Conservation (phyloP, 2,329 filamentous ascomycete species). For the Fusarium tricinctum region DNA sequence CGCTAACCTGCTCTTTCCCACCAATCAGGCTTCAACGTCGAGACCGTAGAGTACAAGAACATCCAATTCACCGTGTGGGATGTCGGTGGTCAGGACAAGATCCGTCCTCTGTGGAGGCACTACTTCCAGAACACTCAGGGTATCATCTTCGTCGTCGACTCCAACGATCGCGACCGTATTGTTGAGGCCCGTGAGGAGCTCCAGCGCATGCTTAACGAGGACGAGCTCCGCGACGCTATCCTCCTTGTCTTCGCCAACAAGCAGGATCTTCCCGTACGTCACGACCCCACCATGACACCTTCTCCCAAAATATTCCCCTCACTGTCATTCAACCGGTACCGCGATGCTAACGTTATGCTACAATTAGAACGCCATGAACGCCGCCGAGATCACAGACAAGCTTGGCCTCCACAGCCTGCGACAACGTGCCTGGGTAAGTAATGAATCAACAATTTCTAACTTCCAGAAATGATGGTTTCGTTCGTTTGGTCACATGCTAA, state of each 20-base stretch:
- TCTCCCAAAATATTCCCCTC: slow-evolving; percentile 20
- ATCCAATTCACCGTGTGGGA: slow-evolving; percentile 99
- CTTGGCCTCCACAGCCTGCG: slow-evolving; percentile 98
- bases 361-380: slow-evolving; percentile 96
- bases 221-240: slow-evolving; percentile 97
- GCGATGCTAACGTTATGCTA: slow-evolving; percentile 37
- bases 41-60: slow-evolving; percentile 99
- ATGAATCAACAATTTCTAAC: slow-evolving; percentile 22
- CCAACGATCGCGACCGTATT: slow-evolving; percentile 98
- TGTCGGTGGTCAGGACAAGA: slow-evolving; percentile 99
- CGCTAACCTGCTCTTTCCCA: slow-evolving; percentile 43
- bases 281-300: slow-evolving; percentile 37
- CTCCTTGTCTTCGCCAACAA: slow-evolving; percentile 99
- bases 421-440: slow-evolving; percentile 97
- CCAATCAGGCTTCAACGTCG: slow-evolving; percentile 92
- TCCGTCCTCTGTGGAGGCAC: slow-evolving; percentile 98
- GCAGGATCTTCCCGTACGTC: slow-evolving; percentile 95
- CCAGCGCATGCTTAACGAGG: slow-evolving; percentile 98
- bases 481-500: slow-evolving; percentile 42
- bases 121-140: slow-evolving; percentile 99
- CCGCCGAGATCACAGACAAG: slow-evolving; percentile 99
- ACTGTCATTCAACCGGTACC: slow-evolving; percentile 14
- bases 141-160: slow-evolving; percentile 99
- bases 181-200: slow-evolving; percentile 97
- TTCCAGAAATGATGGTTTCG: background rate